These are phyloP conservation scores for Colletotrichum sp. DNA, from an alignment of 2,329 filamentous ascomycete species.

Conservation along the genomic window DNA sequence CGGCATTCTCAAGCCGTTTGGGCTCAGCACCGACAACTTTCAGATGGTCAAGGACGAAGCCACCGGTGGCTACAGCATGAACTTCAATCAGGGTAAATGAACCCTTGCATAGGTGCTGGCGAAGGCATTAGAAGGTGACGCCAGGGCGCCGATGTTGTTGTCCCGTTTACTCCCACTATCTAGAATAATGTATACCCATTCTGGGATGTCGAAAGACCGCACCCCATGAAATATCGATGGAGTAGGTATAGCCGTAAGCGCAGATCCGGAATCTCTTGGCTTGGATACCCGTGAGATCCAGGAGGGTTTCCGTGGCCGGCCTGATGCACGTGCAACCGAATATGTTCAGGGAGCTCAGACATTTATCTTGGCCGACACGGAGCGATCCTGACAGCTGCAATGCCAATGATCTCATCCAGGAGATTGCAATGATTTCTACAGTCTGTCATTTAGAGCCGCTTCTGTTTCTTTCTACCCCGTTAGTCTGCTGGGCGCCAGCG, in stretches of 20 bases:
- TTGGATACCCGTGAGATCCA: fast-evolving
- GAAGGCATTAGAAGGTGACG: not conserved
- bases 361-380: not conserved
- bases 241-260: not conserved
- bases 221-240: fast-evolving
- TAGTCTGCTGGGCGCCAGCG: not conserved
- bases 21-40: conserved; percentile 92
- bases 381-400: not conserved
- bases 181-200: not conserved
- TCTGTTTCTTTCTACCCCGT: not conserved
- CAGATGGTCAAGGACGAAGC: conserved; percentile 91
- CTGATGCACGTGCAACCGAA: too few relatives aligned
- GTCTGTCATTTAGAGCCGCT: not conserved
- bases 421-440: fast-evolving
- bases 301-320: too few relatives aligned
- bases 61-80: conserved; percentile 92
- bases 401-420: not conserved
- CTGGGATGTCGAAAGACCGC: not conserved
- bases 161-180: fast-evolving
- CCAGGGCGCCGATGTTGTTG: not conserved
- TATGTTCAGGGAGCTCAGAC: too few relatives aligned
- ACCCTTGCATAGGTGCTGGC: not conserved
- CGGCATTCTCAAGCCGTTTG: conserved; percentile 90
- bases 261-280: fast-evolving
- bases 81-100: conserved; percentile 63